Percentiles rank a stretch among this genome's conserved stretches.
phyloP scores from a whole-genome alignment of 257 asterid species.

The Striga asiatica region DNA sequence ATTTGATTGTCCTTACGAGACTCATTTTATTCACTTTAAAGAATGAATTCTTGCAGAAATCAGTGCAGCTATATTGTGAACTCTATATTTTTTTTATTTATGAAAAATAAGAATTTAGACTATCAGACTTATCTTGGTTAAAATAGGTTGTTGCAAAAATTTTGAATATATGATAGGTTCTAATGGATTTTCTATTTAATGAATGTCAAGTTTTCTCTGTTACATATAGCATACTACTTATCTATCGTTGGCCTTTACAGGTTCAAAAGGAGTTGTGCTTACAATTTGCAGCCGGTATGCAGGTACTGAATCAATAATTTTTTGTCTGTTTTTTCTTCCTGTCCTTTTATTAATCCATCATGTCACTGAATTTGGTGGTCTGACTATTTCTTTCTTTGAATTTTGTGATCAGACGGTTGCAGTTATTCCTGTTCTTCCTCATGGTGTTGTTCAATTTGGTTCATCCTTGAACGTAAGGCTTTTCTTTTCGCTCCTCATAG shows the following conservation, averaged over 20 bases:
- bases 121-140: too few species aligned
- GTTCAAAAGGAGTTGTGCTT: slow-evolving; percentile 55
- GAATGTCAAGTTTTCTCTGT: neutral
- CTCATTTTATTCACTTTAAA: too few species aligned
- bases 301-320: slow-evolving; percentile 31
- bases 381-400: neutral
- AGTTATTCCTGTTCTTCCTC: slow-evolving; percentile 83
- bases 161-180: too few species aligned
- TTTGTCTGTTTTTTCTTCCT: neutral
- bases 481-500: neutral
- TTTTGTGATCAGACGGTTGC: slow-evolving; percentile 61
- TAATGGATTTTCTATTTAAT: too few species aligned
- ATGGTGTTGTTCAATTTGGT: slow-evolving; percentile 90
- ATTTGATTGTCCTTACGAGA: too few species aligned
- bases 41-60: too few species aligned
- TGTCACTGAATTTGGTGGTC: neutral
- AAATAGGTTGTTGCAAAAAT: too few species aligned
- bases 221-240: neutral
- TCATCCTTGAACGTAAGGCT: slow-evolving; percentile 41
- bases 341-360: too few species aligned
- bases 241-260: slow-evolving; percentile 21
- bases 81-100: too few species aligned
- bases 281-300: slow-evolving; percentile 85
- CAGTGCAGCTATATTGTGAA: too few species aligned
- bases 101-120: too few species aligned